Evolutionary conservation across 176 grass and related monocot species (phyloP), one percentile per base, ranked within the genome.

Genomic region (Oryza punctata): DNA sequence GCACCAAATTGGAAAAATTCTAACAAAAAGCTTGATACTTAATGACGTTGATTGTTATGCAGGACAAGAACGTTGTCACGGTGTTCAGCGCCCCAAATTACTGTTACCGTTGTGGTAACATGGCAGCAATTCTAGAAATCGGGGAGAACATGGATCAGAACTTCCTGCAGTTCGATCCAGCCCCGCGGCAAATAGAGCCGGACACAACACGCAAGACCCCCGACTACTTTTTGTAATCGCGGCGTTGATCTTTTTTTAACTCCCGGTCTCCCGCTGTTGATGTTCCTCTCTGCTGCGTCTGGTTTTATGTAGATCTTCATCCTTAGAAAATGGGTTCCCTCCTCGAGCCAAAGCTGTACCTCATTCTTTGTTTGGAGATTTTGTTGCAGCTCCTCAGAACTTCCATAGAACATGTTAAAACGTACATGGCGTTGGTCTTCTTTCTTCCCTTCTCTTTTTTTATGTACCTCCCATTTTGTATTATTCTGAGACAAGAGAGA

Each of bases 1-100:
- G n/a, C 63, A 73, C 64, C 61, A 80, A 19, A 24, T 21, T 76
- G 9, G 9, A 38, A 6, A 84, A 41, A 44, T 37, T 37, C 69
- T 19, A 5, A 32, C 63, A 50, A 15, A 16, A 78, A 80, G 59
- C 37, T 52, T 63, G 46, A 79, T 67, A 5, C 64, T 74, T 44
- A 73, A 38, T 61, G 63, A 5, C 83, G 29, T 77, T 61, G 16
- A 61, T 35, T 82, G 25, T 77, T 26, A 25, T 83, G 77, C 91
- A 91, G 91, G 94, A 93, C 38, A 91, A 91, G 85, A 92, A 96
- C 10, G 90, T 90, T 76, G 87, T 92, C 37, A 88, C 87, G 29
- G 93, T 92, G 65, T 94, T 94, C 78, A 94, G 89, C 3, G 91
- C 91, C 4, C 92, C 92, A 79, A 94, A 94, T 32, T 94, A 94